A percentile compares a stretch with the other conserved stretches of the same genome.
Conservation (phyloP, 2,329 filamentous ascomycete species). For the Metarhizium sp. region DNA sequence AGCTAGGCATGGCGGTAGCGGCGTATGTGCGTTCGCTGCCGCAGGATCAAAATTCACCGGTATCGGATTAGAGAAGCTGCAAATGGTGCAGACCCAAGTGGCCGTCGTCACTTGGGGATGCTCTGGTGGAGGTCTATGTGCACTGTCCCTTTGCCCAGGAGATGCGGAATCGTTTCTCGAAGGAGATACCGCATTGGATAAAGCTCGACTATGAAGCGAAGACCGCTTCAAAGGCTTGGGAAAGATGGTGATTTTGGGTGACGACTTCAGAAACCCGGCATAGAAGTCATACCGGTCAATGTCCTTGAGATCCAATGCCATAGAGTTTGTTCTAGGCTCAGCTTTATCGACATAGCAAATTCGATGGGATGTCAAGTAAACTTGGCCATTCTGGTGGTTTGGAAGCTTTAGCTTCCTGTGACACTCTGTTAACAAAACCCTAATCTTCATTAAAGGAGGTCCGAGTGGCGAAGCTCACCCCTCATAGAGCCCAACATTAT, state of each 20-base stretch:
- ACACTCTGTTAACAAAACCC: conserved; percentile 1
- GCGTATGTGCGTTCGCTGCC: conserved; percentile 68
- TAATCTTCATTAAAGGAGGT: not conserved
- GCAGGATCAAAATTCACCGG: conserved; percentile 88
- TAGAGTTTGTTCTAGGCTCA: conserved; percentile 75
- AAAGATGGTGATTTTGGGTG: conserved; percentile 81
- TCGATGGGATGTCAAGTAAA: conserved; percentile 91
- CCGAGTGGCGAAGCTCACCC: conserved; percentile 51
- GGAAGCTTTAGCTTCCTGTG: conserved; percentile 87
- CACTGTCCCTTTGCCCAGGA: conserved; percentile 33
- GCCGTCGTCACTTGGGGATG: conserved; percentile 47
- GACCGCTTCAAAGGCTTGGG: conserved; percentile 68
- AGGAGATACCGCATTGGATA: conserved; percentile 35
- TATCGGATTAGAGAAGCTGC: conserved; percentile 86
- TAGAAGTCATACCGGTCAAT: conserved; percentile 88
- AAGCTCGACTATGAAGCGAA: conserved; percentile 44
- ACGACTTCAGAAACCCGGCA: conserved; percentile 90
- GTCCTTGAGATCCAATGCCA: conserved; percentile 80
- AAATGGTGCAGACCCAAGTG: conserved; percentile 95
- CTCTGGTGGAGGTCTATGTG: conserved; percentile 27
- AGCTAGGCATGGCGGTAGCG: conserved; percentile 76
- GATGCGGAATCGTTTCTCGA: conserved; percentile 38
- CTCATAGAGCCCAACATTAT: conserved; percentile 95
- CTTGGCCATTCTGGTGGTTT: conserved; percentile 89
- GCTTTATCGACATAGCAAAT: conserved; percentile 89